Base-by-base conservation (phyloP, 768 basidiomycete genomes). In the Hemileccinum impolitum region DNA sequence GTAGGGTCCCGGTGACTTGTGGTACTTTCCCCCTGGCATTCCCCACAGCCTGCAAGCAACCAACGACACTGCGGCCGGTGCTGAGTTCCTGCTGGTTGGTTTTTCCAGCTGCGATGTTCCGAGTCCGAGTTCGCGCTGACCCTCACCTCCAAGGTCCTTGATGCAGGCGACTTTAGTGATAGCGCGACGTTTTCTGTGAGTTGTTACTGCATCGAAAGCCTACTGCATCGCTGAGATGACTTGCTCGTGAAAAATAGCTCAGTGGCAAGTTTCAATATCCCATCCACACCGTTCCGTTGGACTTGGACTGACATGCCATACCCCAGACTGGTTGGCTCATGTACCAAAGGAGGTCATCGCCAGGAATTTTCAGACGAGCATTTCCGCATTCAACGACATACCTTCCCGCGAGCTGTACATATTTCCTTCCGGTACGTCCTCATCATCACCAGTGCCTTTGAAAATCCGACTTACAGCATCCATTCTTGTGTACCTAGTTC, bases 281-380 rank as follows among this genome's bases (percentile, higher is more conserved):
- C 28, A 9, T n/a, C 15, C 1, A 10, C 6, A n/a, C n/a, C 12
- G 30, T 47, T 44, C 23, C 34, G n/a, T n/a, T n/a, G n/a, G n/a
- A n/a, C n/a, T n/a, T 17, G 28, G 26, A 18, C 35, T 43, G 13
- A 54, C n/a, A 26, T 18, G 32, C 14, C 21, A 3, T 15, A n/a
- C n/a, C n/a, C 18, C 9, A 55, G 82, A 85, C 53, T 85, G 83
- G 81, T 68, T 84, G 23, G 72, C 81, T 14, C 83, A 84, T 52
- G 70, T 78, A 3, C 79, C 79, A 4, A 67, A 72, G 54, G 70
- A 72, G 30, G 76, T 80, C 10, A 62, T 84, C 4, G 79, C 81
- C 14, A 82, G 82, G 64, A 85, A 83, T 57, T 84, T 84, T 55
- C 72, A 75, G 28, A 61, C 72, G 15, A 50, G 58, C 43, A 67